phyloP scores from a whole-genome alignment of 73 alveolate genomes.

The Tetrahymena elliotti region DNA sequence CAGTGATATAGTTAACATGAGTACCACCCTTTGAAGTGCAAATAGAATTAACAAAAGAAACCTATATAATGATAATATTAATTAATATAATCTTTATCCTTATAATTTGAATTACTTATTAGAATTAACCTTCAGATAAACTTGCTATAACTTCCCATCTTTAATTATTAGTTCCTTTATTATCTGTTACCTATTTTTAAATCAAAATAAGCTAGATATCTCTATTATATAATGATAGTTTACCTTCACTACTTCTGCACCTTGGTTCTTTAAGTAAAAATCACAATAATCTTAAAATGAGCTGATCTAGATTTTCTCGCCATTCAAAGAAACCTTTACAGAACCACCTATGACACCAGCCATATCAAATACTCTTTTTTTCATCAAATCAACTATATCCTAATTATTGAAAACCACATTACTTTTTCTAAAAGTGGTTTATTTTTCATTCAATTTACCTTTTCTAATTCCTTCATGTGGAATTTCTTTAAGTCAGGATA shows the following conservation, averaged over 20 bases:
- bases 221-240: background rate
- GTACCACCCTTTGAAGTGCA: slow-evolving; percentile 99
- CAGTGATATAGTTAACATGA: slow-evolving; percentile 95
- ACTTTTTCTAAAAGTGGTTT: background rate
- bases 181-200: slow-evolving; percentile 5
- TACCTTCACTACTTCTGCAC: background rate
- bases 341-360: slow-evolving; percentile 96
- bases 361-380: slow-evolving; percentile 97
- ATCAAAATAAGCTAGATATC: background rate
- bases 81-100: background rate
- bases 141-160: slow-evolving; percentile 95
- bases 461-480: slow-evolving; percentile 79
- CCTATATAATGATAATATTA: slow-evolving; percentile 64
- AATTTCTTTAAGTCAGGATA: slow-evolving; percentile 96
- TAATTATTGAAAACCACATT: background rate
- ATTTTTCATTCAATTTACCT: background rate
- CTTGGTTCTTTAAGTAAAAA: slow-evolving; percentile 61
- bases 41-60: slow-evolving; percentile 96
- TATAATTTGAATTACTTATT: background rate
- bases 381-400: slow-evolving; percentile 84
- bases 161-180: slow-evolving; percentile 50
- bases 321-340: slow-evolving; percentile 68
- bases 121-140: slow-evolving; percentile 85
- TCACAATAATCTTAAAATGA: slow-evolving; percentile 85
- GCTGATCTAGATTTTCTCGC: slow-evolving; percentile 66